Evolutionary conservation across 2,329 filamentous ascomycete genomes (phyloP), one percentile per base, ranked within the genome.

Genomic region (Aspergillus calidoustus): DNA sequence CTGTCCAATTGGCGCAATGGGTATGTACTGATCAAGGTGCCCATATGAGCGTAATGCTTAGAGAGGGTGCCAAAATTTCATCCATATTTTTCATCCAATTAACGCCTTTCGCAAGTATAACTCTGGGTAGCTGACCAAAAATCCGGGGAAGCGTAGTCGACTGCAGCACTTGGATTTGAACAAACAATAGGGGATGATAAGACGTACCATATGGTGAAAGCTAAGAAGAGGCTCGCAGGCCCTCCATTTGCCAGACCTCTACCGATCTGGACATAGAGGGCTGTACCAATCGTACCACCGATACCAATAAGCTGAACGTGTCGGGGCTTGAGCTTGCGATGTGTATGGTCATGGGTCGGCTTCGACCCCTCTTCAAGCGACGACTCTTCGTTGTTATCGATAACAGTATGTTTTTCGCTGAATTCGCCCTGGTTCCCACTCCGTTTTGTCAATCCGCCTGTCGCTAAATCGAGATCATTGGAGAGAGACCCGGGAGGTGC

Each of bases 291-390:
- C 34, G 77, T 78, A 13, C 79, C 79, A 25, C 80, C 80, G 58
- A 82, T 81, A 46, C 79, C 80, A 59, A 82, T 82, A 60, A 82
- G 67, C 64, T 81, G 79, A 46, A 82, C 77, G 69, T 82, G 80
- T 62, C 79, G 70, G 15, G 79, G 74, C 62, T 80, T 81, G 22
- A 81, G 69, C 61, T 75, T 78, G 57, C 79, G 76, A 38, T 76
- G 76, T 1, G 78, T 80, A 53, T 73, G 67, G 49, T 77, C 75
- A 31, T 67, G 66, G 22, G 61, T 61, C 1, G 69, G 65, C 53
- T 71, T 69, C 11, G 64, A 68, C n/a, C 63, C 68, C 25, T 66
- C 68, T 30, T 66, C 66, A 30, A 74, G 63, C 0, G 68, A 72
- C 19, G 68, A 72, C 19, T 65, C 63, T 28, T 68, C 67, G 25